Evolutionary conservation across 768 basidiomycete genomes (phyloP).

Genomic region (Trametes elegans): DNA sequence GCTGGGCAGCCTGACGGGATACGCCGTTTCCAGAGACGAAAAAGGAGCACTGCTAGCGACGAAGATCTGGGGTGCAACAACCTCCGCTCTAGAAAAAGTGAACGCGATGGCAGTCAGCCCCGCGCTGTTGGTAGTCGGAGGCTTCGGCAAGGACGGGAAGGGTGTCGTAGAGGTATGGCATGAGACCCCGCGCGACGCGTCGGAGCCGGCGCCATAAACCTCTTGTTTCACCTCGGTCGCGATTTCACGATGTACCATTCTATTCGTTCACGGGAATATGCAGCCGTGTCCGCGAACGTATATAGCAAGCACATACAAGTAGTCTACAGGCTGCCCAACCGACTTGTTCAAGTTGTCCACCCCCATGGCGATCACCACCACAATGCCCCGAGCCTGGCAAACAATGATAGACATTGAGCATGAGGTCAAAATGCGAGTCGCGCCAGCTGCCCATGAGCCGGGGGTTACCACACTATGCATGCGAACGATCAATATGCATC

Average conservation of each 20-base stretch:
- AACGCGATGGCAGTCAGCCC: slow-evolving; percentile 56
- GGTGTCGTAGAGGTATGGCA: slow-evolving; percentile 66
- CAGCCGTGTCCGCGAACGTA: too few species aligned
- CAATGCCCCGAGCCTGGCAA: too few species aligned
- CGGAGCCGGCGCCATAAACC: background rate
- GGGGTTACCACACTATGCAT: too few species aligned
- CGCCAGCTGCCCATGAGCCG: too few species aligned
- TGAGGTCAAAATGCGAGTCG: too few species aligned
- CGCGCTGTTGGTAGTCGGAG: slow-evolving; percentile 56
- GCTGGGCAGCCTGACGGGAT: slow-evolving; percentile 54
- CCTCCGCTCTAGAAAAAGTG: slow-evolving; percentile 52
- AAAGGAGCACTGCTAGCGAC: slow-evolving; percentile 40
- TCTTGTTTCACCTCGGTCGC: too few species aligned
- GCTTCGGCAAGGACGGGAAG: slow-evolving; percentile 53
- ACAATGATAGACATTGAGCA: too few species aligned
- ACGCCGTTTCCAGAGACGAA: slow-evolving; percentile 40
- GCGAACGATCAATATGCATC: too few species aligned
- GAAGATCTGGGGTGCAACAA: slow-evolving; percentile 46
- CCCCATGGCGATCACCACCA: too few species aligned
- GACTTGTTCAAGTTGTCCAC: background rate
- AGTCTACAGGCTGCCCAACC: background rate
- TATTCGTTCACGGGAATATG: too few species aligned
- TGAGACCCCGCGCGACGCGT: background rate
- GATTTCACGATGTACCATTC: too few species aligned
- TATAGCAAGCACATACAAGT: background rate